Evolutionary conservation across 2,329 filamentous ascomycete genomes (phyloP).

Genomic region (Bipolaris sorokiniana): DNA sequence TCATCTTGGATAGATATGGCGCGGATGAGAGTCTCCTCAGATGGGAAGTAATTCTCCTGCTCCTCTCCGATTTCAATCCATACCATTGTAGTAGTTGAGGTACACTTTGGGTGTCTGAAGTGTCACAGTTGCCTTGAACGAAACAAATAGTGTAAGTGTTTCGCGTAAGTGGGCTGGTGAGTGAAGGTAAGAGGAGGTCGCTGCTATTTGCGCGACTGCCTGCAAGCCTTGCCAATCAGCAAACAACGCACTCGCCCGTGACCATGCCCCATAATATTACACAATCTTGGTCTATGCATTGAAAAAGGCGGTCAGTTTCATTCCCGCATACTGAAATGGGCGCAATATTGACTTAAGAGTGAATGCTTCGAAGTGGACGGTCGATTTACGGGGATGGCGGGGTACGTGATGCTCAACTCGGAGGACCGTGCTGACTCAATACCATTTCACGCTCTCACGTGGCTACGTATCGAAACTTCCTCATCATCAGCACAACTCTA

Average conservation of each 20-base stretch:
- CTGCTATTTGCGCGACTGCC: constrained; percentile 17
- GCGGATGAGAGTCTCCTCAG: constrained; percentile 12
- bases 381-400: constrained; percentile 19
- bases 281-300: not conserved
- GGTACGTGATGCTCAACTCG: constrained; percentile 21
- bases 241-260: constrained; percentile 25
- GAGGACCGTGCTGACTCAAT: constrained; percentile 23
- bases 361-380: constrained; percentile 3
- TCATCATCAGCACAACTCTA: constrained; percentile 5
- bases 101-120: not conserved
- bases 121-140: not conserved
- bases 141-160: not conserved
- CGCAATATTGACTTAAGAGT: not conserved
- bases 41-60: constrained; percentile 24
- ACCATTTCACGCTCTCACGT: constrained; percentile 37
- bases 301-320: not conserved
- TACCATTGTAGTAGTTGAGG: constrained; percentile 16
- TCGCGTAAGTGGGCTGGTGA: not conserved
- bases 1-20: constrained; percentile 11
- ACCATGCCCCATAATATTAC: not conserved
- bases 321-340: constrained; percentile 1
- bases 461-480: constrained; percentile 6
- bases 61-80: constrained; percentile 28
- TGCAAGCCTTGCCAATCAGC: constrained; percentile 13
- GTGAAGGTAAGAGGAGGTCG: constrained; percentile 14